Conservation (phyloP, 1,139 yeast genomes). For the Candida labiduridarum region DNA sequence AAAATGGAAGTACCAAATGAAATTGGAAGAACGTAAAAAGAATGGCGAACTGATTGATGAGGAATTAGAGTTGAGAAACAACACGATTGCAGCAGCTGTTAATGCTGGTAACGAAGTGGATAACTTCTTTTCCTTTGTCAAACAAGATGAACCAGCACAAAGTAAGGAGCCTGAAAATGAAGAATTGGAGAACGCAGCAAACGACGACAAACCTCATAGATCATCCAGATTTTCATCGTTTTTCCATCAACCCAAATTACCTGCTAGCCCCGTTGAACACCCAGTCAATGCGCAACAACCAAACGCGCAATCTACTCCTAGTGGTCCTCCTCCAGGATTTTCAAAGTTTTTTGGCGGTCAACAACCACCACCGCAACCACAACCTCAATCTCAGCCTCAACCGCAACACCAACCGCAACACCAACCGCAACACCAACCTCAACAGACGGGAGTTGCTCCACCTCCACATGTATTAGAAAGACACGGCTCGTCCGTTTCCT, state of each 20-base stretch:
- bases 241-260: constrained; percentile 23
- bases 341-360: constrained; percentile 17
- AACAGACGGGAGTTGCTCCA: constrained; percentile 7
- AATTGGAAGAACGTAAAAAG: constrained; percentile 54
- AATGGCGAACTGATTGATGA: constrained; percentile 46
- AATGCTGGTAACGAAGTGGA: constrained; percentile 50
- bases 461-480: constrained; percentile 8
- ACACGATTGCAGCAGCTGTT: constrained; percentile 18
- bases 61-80: constrained; percentile 20
- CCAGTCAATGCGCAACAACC: constrained; percentile 8
- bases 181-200: constrained; percentile 13
- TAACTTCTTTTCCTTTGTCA: constrained; percentile 52
- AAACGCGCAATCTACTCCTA: constrained; percentile 5
- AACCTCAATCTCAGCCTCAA: constrained; percentile 10
- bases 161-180: constrained; percentile 11
- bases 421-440: constrained; percentile 11
- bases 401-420: constrained; percentile 10
- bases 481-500: constrained; percentile 8
- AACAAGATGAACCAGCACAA: constrained; percentile 25
- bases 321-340: constrained; percentile 19
- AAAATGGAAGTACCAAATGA: constrained; percentile 66
- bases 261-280: constrained; percentile 3
- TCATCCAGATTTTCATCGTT: constrained; percentile 50
- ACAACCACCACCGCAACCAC: constrained; percentile 6
- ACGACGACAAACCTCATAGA: constrained; percentile 25